These are phyloP conservation scores for Eutypella sp. DNA, from an alignment of 2,329 filamentous ascomycete species.

Conservation along the genomic window DNA sequence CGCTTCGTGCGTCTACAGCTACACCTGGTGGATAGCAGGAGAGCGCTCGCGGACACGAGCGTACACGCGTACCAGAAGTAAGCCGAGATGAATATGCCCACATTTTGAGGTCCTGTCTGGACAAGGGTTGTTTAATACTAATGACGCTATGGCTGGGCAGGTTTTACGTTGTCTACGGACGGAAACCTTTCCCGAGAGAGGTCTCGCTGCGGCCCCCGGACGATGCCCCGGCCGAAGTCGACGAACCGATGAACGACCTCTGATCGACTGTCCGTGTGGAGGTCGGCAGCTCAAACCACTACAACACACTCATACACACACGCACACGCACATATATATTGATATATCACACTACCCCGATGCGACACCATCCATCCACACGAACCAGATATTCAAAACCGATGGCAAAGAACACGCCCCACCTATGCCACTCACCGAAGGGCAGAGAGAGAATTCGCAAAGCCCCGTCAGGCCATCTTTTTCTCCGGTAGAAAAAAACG, in stretches of 20 bases:
- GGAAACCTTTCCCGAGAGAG: slow-evolving; percentile 41
- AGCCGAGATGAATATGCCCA: background rate
- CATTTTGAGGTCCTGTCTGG: background rate
- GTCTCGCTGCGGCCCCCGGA: background rate
- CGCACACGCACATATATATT: too few relatives aligned
- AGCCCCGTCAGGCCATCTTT: too few relatives aligned
- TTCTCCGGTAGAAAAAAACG: too few relatives aligned
- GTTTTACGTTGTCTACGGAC: slow-evolving; percentile 45
- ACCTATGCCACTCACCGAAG: too few relatives aligned
- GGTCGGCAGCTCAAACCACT: too few relatives aligned
- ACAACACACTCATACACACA: too few relatives aligned
- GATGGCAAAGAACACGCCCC: too few relatives aligned
- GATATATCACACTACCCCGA: too few relatives aligned
- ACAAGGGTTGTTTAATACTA: background rate
- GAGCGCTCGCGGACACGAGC: slow-evolving; percentile 38
- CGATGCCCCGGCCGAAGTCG: background rate
- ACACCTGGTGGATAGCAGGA: slow-evolving; percentile 43
- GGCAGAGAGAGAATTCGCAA: too few relatives aligned
- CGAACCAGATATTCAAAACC: too few relatives aligned
- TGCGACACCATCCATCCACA: too few relatives aligned
- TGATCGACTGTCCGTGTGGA: background rate
- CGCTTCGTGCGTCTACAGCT: too few relatives aligned
- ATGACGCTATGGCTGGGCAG: background rate
- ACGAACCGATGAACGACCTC: background rate
- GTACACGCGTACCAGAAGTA: slow-evolving; percentile 45